Base-by-base conservation (phyloP, 169 alveolate genomes). In the Cryptosporidium felis region DNA sequence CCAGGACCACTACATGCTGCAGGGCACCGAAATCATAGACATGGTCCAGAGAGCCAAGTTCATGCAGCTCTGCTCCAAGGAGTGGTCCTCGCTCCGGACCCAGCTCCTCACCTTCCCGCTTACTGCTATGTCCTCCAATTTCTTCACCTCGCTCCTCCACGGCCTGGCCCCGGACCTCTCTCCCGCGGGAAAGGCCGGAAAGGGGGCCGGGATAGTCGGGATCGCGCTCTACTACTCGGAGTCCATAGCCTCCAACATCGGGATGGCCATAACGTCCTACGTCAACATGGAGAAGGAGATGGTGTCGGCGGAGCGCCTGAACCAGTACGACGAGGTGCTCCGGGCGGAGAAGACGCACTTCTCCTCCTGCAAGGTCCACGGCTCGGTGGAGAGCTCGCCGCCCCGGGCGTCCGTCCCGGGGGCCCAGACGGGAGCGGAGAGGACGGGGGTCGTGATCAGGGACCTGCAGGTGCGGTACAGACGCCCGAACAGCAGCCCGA, bases 391-490 rank as follows among this genome's bases (percentile, higher is more conserved):
- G 2, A 8, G 6, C 14, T 18, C 30, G n/a, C 23, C 23, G 23
- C 21, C 66, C n/a, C 34, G 40, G 16, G 10, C 30, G 5, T n/a
- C n/a, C n/a, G 14, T 16, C 14, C 28, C 30, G n/a, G 32, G 32
- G 23, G 28, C 66, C n/a, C 34, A 61, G 16, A 12, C 30, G 5
- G 63, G 28, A 8, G 34, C 8, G 14, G 23, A 61, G 28, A 53
- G 74, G 26, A 51, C 9, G 5, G 85, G 85, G 8, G 80, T 94
- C 16, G 63, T 66, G 56, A 81, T 94, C n/a, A 79, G 44, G 10
- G 79, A 92, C 62, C 91, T 91, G 51, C 45, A 80, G 34, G 91
- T 92, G 80, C 89, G 92, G 88, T 94, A 94, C 60, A 62, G 94
- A 60, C 89, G 91, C 5, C 90, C 85, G 28, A 74, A 74, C 14